Evolutionary conservation across 805 yeast species (phyloP), one percentile per base, ranked within the genome.

Genomic region (Starmerella riodocensis): DNA sequence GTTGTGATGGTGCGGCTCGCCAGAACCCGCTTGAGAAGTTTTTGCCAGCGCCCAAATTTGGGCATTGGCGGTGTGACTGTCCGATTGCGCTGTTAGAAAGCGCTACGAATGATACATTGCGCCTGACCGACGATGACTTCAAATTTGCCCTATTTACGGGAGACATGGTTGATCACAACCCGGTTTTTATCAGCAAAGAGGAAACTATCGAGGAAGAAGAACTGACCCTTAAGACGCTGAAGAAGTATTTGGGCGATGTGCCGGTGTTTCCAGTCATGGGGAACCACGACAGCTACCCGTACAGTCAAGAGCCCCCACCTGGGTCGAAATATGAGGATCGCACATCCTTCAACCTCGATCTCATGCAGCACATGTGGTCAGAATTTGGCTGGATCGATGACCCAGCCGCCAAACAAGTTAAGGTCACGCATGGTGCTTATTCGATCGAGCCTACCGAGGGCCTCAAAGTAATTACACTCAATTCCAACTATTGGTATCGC

Each of bases 281-380:
- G 21, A 76, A 75, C 55, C 84, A 78, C 57, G 85, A 78, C 52
- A 70, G 76, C 23, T 78, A 69, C 63, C 85, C 86, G 14, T 73
- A 76, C 49, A 79, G 78, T 27, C 82, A 77, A 54, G 57, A 76
- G 42, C 78, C 82, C 2, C 78, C 76, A 41, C 53, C 60, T 24
- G 52, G 56, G 27, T 65, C 70, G 18, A 70, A 71, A 7, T 69
- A 62, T 42, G 53, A 57, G 2, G 59, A 63, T 36, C 47, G 62
- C 49, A 65, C 66, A 41, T 53, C 60, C n/a, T 69, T 69, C 66
- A 70, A 71, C 47, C 56, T 63, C 2, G 70, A 69, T 12, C 55
- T 69, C 40, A 60, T 70, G 63, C 65, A 70, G 31, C 65, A 65
- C 22, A 40, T 71, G 39, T 70, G 74, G 74, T 46, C 55, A 32